phyloP scores from a whole-genome alignment of 1,284 basidiomycete species.

The Ustilago loliicola region DNA sequence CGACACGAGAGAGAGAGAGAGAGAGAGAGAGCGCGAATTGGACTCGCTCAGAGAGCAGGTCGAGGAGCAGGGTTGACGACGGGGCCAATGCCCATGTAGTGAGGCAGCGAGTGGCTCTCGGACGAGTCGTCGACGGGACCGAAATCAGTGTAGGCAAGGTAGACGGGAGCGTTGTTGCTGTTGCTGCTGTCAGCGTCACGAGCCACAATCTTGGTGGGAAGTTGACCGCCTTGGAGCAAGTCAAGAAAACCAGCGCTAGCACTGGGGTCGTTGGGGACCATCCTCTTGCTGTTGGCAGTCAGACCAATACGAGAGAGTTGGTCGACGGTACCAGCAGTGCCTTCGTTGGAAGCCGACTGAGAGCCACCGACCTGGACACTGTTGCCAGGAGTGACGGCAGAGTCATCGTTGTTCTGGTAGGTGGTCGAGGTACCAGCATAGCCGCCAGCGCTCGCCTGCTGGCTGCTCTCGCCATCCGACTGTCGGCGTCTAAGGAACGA shows the following conservation, averaged over 20 bases:
- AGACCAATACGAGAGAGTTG: not conserved
- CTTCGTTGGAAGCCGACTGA: conserved; percentile 20
- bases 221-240: not conserved
- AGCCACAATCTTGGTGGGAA: conserved; percentile 21
- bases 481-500: conserved; percentile 15
- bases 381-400: conserved; percentile 23
- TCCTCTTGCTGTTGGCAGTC: conserved; percentile 3
- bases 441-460: conserved; percentile 22
- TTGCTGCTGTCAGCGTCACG: conserved; percentile 10
- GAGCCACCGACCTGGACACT: conserved; percentile 16
- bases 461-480: not conserved
- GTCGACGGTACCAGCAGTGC: conserved; percentile 16
- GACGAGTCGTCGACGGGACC: conserved; percentile 10
- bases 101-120: conserved; percentile 11
- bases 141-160: conserved; percentile 17
- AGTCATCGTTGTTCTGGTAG: conserved; percentile 24
- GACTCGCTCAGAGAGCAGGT: not conserved
- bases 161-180: conserved; percentile 2
- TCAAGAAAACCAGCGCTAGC: conserved; percentile 1
- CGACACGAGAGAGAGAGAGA: not conserved
- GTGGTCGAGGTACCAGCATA: conserved; percentile 17
- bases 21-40: not conserved
- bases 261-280: conserved; percentile 8
- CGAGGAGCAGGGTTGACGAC: conserved; percentile 8
- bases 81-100: conserved; percentile 25